Evolutionary conservation across 2,329 filamentous ascomycete genomes (phyloP), one percentile per base, ranked within the genome.

Genomic region (Calycina herbarum): DNA sequence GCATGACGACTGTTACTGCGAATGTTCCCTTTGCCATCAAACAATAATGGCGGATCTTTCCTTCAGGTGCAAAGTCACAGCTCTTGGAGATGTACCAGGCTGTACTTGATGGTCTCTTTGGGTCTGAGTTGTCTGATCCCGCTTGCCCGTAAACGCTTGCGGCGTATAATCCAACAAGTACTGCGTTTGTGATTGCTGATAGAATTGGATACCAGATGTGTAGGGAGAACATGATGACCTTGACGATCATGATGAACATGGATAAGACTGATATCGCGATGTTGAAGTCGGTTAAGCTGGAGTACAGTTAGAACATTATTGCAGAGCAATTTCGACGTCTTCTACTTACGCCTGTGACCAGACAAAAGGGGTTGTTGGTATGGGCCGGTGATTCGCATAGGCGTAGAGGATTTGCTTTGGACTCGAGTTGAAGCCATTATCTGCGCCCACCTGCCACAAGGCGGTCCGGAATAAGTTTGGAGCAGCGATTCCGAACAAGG

Each of bases 21-120:
- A 92, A 89, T 15, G 83, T 82, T 62, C 82, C 85, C 76, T 92
- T 89, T 6, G 91, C 90, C 75, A 91, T 83, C 73, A 82, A 78
- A 76, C 91, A 94, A 72, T 85, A 86, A 63, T 82, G 78, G 59
- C 84, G 80, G 33, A 84, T 83, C 60, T 77, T 78, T 67, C 82
- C 82, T 5, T 82, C 80, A 62, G 79, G 80, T 1, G 88, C 87
- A 45, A 89, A 82, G 62, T 78, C 80, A 78, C 91, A 94, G 67
- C 85, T 86, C 76, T 90, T 87, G 63, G 85, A 84, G 71, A 94
- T 86, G 76, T 93, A 94, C 91, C 91, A 94, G 6, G 90, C 84
- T 31, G 86, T 82, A 31, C 82, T 81, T 72, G 88, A 87, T 5
- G 84, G 84, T 72, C 88, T 84, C 56, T 81, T 76, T 5, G 85